Conservation (phyloP, 2,329 filamentous ascomycete genomes). For the Ceratocystis colombiana region DNA sequence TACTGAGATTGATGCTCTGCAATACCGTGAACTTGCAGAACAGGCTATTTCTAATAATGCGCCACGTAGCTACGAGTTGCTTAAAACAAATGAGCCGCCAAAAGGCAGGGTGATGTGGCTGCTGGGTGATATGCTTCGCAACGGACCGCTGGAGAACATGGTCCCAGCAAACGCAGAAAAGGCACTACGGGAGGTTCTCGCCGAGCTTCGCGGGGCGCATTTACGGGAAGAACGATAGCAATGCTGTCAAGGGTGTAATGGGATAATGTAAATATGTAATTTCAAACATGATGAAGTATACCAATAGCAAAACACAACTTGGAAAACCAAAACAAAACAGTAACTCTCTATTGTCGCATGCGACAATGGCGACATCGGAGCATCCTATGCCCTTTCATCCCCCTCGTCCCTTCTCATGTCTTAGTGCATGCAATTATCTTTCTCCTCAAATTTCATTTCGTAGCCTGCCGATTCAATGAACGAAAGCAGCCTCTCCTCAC, state of each 20-base stretch:
- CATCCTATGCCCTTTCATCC: not conserved
- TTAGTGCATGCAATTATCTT: conserved; percentile 11
- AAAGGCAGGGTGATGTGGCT: conserved; percentile 52
- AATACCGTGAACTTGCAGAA: conserved; percentile 42
- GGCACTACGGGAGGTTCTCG: conserved; percentile 33
- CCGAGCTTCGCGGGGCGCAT: not conserved
- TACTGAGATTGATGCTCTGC: conserved; percentile 38
- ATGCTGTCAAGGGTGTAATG: not conserved
- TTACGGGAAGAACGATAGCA: not conserved
- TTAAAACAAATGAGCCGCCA: conserved; percentile 41
- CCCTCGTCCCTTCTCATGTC: not conserved
- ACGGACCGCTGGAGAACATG: conserved; percentile 45
- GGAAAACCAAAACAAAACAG: not conserved
- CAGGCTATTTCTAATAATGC: conserved; percentile 37
- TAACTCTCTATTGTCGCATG: not conserved
- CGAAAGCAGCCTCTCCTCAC: conserved; percentile 27
- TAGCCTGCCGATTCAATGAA: conserved; percentile 42
- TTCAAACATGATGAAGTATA: conserved; percentile 3
- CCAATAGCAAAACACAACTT: not conserved
- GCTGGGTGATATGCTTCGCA: conserved; percentile 48
- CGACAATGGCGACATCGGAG: not conserved
- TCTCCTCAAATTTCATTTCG: conserved; percentile 50
- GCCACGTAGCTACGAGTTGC: conserved; percentile 36
- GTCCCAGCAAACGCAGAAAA: conserved; percentile 44
- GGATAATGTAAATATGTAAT: not conserved